phyloP scores from a whole-genome alignment of 2,329 filamentous ascomycete genomes.

The Endothia cerciana region DNA sequence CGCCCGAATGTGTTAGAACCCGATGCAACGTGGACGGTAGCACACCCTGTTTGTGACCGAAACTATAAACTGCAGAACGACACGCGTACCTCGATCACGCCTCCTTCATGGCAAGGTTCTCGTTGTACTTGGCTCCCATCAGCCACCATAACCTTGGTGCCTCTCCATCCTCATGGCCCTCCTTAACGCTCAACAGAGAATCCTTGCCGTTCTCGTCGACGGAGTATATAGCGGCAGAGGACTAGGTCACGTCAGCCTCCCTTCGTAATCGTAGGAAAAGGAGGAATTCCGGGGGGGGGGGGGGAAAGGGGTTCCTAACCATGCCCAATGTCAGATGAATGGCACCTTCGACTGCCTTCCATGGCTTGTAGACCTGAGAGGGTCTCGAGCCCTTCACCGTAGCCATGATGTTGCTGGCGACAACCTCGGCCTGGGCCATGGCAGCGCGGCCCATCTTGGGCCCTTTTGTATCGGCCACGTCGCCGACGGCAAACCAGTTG shows the following conservation, averaged over 20 bases:
- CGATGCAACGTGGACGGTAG: no score
- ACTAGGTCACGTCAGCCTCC: background rate
- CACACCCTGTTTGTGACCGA: no score
- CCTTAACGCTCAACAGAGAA: background rate
- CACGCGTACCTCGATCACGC: no score
- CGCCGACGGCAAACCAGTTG: constrained; percentile 66
- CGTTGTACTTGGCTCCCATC: constrained; percentile 15
- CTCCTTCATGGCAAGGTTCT: constrained; percentile 5
- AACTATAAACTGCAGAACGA: no score
- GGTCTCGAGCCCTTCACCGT: constrained; percentile 47
- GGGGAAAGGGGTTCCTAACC: constrained; percentile 40
- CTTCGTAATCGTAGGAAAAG: background rate
- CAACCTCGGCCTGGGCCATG: constrained; percentile 55
- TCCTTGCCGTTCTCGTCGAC: constrained; percentile 4
- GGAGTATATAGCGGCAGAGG: constrained; percentile 7
- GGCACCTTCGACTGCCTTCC: constrained; percentile 50
- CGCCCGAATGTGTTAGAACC: no score
- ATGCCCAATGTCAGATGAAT: constrained; percentile 60
- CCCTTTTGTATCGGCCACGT: constrained; percentile 59
- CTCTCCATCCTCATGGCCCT: constrained; percentile 10
- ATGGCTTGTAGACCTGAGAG: constrained; percentile 44
- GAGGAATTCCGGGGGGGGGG: no score
- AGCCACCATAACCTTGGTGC: background rate
- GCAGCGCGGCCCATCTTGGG: constrained; percentile 59
- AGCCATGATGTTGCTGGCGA: constrained; percentile 57